Conservation (phyloP, 1,284 basidiomycete species). For the Spongiforma sp. region DNA sequence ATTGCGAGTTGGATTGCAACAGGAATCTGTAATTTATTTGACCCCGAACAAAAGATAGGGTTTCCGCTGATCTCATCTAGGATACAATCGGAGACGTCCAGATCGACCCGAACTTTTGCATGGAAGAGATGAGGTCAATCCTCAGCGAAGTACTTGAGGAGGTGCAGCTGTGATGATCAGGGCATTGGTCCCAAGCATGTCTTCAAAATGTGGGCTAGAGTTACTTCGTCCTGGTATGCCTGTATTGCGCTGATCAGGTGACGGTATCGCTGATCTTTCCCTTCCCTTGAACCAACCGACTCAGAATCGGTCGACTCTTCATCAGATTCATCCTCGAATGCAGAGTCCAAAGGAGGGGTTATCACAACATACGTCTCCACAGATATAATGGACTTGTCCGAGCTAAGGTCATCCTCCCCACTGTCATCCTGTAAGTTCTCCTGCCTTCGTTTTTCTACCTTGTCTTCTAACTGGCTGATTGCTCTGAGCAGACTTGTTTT, state of each 20-base stretch:
- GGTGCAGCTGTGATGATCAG: background rate
- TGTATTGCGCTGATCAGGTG: background rate
- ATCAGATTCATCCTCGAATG: background rate
- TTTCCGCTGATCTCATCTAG: conserved; percentile 13
- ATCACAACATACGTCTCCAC: too few species aligned
- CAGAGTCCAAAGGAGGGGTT: background rate
- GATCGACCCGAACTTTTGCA: background rate
- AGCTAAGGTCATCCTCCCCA: too few species aligned
- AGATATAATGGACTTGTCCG: too few species aligned
- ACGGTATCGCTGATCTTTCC: background rate
- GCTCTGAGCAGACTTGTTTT: too few species aligned
- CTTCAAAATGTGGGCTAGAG: background rate
- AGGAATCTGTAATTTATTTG: conserved; percentile 36
- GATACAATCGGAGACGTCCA: background rate
- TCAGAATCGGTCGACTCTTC: background rate
- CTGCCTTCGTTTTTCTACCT: too few species aligned
- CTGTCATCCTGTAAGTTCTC: too few species aligned
- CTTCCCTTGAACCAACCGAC: background rate
- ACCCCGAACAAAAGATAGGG: conserved; percentile 37
- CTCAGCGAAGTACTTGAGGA: background rate
- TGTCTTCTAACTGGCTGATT: too few species aligned
- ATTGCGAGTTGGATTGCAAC: conserved; percentile 35
- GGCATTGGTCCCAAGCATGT: background rate
- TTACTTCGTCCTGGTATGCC: background rate
- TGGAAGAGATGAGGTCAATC: background rate